These are phyloP conservation scores for Pachysandra terminalis DNA, from an alignment of 164 flowering plant genomes.

Conservation along the genomic window DNA sequence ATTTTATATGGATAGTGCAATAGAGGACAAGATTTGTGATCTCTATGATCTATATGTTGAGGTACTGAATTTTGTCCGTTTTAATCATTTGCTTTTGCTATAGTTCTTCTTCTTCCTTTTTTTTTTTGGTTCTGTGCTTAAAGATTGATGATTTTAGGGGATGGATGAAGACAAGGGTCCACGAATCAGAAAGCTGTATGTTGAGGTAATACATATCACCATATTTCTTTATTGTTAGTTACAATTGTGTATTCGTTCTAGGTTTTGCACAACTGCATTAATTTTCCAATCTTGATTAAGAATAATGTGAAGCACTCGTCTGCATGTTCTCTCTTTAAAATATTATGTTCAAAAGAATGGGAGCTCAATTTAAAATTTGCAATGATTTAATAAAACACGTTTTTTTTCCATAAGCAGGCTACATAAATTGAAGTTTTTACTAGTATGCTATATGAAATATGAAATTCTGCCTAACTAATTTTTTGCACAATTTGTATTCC, in stretches of 20 bases:
- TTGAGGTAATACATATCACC: slow-evolving; percentile 54
- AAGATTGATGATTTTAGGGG: slow-evolving; percentile 45
- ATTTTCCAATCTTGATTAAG: neutral
- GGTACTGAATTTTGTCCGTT: slow-evolving; percentile 30
- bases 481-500: neutral
- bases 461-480: neutral
- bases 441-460: neutral
- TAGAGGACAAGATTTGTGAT: slow-evolving; percentile 95
- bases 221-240: neutral
- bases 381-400: neutral
- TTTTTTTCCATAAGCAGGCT: neutral
- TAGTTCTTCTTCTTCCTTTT: slow-evolving; percentile 1
- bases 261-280: neutral
- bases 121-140: too few relatives aligned
- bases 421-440: neutral
- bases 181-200: slow-evolving; percentile 77
- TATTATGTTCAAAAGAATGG: neutral
- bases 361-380: neutral
- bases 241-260: neutral
- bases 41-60: slow-evolving; percentile 91
- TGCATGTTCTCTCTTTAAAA: neutral
- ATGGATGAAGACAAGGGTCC: slow-evolving; percentile 90
- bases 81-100: neutral
- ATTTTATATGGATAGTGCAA: slow-evolving; percentile 53
- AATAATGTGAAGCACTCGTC: neutral